Conservation (phyloP, 1,139 yeast species). For the Blastobotrys buckinghamii region DNA sequence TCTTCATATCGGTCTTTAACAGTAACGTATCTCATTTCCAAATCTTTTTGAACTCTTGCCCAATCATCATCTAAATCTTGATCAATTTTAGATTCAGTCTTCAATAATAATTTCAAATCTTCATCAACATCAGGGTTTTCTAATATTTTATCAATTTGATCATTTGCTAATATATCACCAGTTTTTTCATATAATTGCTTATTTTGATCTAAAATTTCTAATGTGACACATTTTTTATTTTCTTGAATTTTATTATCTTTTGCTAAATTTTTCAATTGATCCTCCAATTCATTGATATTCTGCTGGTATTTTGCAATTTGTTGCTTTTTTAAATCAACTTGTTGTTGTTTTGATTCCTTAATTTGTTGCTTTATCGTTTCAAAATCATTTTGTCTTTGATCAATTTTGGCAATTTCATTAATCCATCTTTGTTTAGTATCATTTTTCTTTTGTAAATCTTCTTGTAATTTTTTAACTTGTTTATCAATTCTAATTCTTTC, state of each 20-base stretch:
- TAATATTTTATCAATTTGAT: conserved; percentile 20
- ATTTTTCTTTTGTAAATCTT: conserved; percentile 21
- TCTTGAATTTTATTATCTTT: conserved; percentile 19
- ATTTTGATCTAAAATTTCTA: conserved; percentile 18
- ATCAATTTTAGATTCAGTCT: conserved; percentile 23
- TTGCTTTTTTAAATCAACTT: conserved; percentile 12
- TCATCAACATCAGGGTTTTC: conserved; percentile 21
- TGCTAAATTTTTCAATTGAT: conserved; percentile 32
- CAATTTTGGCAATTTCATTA: conserved; percentile 18
- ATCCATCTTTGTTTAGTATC: conserved; percentile 20
- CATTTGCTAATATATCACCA: conserved; percentile 23
- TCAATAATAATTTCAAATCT: conserved; percentile 18
- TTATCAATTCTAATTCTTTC: conserved; percentile 31
- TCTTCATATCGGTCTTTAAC: conserved; percentile 31
- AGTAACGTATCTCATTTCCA: conserved; percentile 31
- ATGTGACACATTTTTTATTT: conserved; percentile 17
- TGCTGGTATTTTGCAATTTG: conserved; percentile 17
- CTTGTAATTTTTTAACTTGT: conserved; percentile 21
- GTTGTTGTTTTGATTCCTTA: conserved; percentile 11
- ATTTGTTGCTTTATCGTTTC: conserved; percentile 8
- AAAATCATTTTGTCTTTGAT: conserved; percentile 11
- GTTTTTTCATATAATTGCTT: conserved; percentile 20
- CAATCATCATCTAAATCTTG: conserved; percentile 29
- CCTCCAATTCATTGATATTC: conserved; percentile 36
- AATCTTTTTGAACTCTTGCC: conserved; percentile 30